Evolutionary conservation across 345 rosid species (phyloP).

Genomic region (Durio zibethinus): DNA sequence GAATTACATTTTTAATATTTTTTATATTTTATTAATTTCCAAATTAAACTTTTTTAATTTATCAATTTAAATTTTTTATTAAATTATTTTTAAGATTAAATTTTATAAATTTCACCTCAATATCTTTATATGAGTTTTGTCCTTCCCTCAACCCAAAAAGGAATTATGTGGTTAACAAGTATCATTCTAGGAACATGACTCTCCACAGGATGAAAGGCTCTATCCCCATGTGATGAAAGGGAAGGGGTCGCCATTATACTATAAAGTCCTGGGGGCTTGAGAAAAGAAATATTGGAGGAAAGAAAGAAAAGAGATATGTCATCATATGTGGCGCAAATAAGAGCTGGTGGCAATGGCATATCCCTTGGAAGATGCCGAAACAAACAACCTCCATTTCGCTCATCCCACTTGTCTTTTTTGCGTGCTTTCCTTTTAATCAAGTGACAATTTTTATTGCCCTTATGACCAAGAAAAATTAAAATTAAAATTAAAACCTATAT

Average conservation of each 20-base stretch:
- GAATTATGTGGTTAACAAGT: neutral
- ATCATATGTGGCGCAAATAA: neutral
- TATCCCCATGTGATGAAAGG: neutral
- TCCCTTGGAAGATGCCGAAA: slow-evolving; percentile 52
- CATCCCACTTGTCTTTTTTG: neutral
- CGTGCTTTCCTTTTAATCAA: slow-evolving; percentile 11
- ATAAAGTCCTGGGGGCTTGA: neutral
- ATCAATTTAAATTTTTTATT: too few species aligned
- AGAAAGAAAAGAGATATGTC: slow-evolving; percentile 2
- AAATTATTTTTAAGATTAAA: too few species aligned
- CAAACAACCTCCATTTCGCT: slow-evolving; percentile 25
- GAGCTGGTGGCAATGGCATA: slow-evolving; percentile 39
- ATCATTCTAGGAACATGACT: neutral
- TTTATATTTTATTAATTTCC: too few species aligned
- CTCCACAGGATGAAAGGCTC: neutral
- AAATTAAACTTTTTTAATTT: too few species aligned
- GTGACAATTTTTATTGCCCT: slow-evolving; percentile 29
- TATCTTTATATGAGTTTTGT: too few species aligned
- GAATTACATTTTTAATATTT: too few species aligned
- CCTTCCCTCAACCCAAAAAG: neutral
- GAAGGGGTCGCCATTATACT: neutral
- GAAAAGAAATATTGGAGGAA: neutral
- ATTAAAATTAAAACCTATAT: slow-evolving; percentile 14
- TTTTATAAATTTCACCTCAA: too few species aligned
- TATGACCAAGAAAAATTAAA: slow-evolving; percentile 18